Evolutionary conservation across 371 early-diverging fungal species (phyloP), one percentile per base, ranked within the genome.

Genomic region (Apophysomyces elegans): DNA sequence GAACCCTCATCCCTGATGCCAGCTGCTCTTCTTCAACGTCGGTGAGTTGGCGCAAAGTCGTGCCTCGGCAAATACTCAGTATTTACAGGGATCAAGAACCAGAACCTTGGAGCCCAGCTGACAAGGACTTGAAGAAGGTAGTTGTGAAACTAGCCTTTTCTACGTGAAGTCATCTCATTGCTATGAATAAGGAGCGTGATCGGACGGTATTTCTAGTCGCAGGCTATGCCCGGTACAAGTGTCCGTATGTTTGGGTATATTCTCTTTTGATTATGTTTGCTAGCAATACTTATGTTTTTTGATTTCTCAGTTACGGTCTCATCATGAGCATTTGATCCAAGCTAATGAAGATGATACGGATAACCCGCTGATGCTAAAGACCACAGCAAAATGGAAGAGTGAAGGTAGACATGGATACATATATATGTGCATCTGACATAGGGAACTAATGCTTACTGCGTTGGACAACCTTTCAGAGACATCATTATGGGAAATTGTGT

Each of bases 221-320:
- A 41, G 93, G 91, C 11, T 93, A 93, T 66, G 83, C 88, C 16
- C 83, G 87, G 18, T 93, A 93, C 73, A 85, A 86, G 62, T 90
- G 91, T 62, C 93, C 93, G 26, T 93, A 92, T 62, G 90, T 93
- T 41, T 93, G 93, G 90, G 88, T 89, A 80, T 59, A 75, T 12
- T 16, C 1, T 60, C 9, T 13, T 8, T 8, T 35, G 3, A 57
- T 13, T 26, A 58, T 44, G 6, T 4, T 45, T 5, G 35, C 8
- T 59, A 44, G 36, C 11, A 14, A 18, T 50, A 50, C 21, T 26
- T 50, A 21, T 21, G 50, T 56, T 56, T 14, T n/a, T 4, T 1
- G 5, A 41, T 41, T 41, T 41, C 1, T 5, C 63, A 86, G 87
- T 67, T 87, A 36, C 83, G 89, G 5, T 88, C 88, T 6, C 83